Percentiles rank a stretch among this genome's conserved stretches.
phyloP scores from a whole-genome alignment of 1,284 basidiomycete genomes.

The Ceratobasidium sp. region DNA sequence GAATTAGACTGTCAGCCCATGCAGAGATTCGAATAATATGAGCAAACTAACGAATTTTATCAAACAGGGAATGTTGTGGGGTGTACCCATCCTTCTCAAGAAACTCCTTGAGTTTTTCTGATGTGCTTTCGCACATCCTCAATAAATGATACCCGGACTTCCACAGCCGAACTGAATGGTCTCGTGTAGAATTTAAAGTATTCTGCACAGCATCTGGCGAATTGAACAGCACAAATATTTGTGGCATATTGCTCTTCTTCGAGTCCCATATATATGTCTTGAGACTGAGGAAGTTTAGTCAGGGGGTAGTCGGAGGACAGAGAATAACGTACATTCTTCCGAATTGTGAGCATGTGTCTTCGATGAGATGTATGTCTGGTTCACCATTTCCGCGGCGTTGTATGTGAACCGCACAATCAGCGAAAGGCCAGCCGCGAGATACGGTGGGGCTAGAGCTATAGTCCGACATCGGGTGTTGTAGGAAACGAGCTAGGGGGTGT shows the following conservation, averaged over 20 bases:
- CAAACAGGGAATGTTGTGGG: constrained; percentile 23
- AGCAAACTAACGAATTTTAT: constrained; percentile 25
- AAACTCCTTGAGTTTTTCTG: not conserved
- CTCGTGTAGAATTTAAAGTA: not conserved
- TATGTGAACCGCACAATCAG: constrained; percentile 37
- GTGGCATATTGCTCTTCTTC: constrained; percentile 29
- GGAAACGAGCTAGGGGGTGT: too few relatives aligned
- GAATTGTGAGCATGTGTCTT: constrained; percentile 11
- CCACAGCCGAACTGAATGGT: constrained; percentile 15
- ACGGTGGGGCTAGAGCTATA: not conserved
- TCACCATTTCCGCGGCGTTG: constrained; percentile 12
- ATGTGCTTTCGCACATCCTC: constrained; percentile 39
- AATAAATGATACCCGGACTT: constrained; percentile 39
- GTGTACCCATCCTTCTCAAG: constrained; percentile 15
- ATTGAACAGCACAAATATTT: constrained; percentile 34
- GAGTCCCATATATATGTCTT: constrained; percentile 32
- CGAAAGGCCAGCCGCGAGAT: constrained; percentile 37
- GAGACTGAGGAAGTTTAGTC: constrained; percentile 3
- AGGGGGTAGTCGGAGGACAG: not conserved
- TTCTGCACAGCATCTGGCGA: constrained; percentile 21
- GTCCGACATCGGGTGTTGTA: too few relatives aligned
- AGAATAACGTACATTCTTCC: constrained; percentile 29
- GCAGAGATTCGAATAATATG: not conserved
- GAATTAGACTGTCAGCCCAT: not conserved
- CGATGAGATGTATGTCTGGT: constrained; percentile 2